Base-by-base conservation (phyloP, 140 eudicot species). In the Ambrosia hybrid region DNA sequence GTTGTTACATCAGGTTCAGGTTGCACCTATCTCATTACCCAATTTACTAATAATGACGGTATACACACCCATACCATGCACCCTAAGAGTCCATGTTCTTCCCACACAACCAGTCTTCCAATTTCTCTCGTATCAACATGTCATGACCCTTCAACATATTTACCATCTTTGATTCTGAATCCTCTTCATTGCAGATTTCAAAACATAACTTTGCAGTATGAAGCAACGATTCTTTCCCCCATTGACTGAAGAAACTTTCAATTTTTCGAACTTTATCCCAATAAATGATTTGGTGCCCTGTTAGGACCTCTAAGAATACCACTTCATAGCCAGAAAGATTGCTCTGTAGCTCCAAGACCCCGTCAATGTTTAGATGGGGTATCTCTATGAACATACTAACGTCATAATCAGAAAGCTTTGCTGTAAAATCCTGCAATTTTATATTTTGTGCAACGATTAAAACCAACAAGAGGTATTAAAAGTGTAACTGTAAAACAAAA, bases 371-470 rank as follows among this genome's bases (percentile, higher is more conserved):
- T 21, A 21, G 26, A 21, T 21, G 26, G 26, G 26, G 26, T 21
- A 21, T 21, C 26, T 21, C 26, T 21, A 21, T 21, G 26, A 21
- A 21, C 26, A 21, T 21, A 21, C 26, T 21, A 21, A 21, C 26
- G 26, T 21, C 26, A 21, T 21, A 21, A 21, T 21, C 26, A 21
- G 79, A 65, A 74, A 74, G 65, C 62, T 74, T 74, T 13, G 57
- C 73, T 14, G 73, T 65, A 65, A 74, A 65, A 74, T 74, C 67
- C 79, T 74, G 72, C 49, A 74, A 26, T 36, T 37, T 34, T 59
- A 30, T 61, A 33, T 34, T 61, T 34, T 34, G 9, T 34, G 67
- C 66, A 2, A 4, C 0, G 3, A 12, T 14, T 71, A 26, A 57
- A 67, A 46, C 13, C 26, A 21, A 21, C 26, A 21, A 21, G 26